A percentile compares a stretch with the other conserved stretches of the same genome.
phyloP scores from a whole-genome alignment of 306 rosid species.

The Prunus fruticosa region DNA sequence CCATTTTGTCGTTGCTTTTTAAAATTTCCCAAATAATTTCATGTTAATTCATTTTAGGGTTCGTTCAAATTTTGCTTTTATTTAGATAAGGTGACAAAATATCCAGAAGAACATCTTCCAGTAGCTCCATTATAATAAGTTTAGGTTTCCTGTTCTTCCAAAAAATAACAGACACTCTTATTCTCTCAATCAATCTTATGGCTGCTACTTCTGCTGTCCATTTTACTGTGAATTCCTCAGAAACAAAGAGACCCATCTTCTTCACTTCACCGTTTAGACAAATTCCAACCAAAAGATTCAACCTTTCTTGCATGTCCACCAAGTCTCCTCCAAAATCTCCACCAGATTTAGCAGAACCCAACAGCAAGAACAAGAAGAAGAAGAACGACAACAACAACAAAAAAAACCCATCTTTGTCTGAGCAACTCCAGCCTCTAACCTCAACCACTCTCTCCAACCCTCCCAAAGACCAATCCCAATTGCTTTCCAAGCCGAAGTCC shows the following conservation, averaged over 20 bases:
- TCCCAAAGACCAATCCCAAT: slow-evolving; percentile 33
- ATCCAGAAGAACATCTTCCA: background rate
- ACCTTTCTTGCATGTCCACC: slow-evolving; percentile 41
- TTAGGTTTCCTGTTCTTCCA: background rate
- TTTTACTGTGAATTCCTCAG: slow-evolving; percentile 37
- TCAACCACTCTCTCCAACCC: slow-evolving; percentile 47
- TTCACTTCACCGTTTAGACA: slow-evolving; percentile 29
- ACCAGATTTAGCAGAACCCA: slow-evolving; percentile 25
- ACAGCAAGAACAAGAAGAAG: background rate
- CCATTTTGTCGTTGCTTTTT: background rate
- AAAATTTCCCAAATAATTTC: background rate
- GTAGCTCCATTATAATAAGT: background rate
- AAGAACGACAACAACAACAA: slow-evolving; percentile 22
- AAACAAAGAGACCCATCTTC: slow-evolving; percentile 50
- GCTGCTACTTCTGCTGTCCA: slow-evolving; percentile 57
- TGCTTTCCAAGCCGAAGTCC: slow-evolving; percentile 69
- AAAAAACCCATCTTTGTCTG: slow-evolving; percentile 51
- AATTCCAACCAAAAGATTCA: slow-evolving; percentile 21
- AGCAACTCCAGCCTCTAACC: slow-evolving; percentile 70
- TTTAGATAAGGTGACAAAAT: slow-evolving; percentile 36
- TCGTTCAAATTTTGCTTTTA: background rate
- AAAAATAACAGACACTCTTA: too few relatives aligned
- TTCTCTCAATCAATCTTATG: slow-evolving; percentile 28
- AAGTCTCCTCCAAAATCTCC: slow-evolving; percentile 43
- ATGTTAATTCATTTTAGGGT: background rate